Base-by-base conservation (phyloP, 495 filamentous ascomycete species). In the Penicillium soppii region DNA sequence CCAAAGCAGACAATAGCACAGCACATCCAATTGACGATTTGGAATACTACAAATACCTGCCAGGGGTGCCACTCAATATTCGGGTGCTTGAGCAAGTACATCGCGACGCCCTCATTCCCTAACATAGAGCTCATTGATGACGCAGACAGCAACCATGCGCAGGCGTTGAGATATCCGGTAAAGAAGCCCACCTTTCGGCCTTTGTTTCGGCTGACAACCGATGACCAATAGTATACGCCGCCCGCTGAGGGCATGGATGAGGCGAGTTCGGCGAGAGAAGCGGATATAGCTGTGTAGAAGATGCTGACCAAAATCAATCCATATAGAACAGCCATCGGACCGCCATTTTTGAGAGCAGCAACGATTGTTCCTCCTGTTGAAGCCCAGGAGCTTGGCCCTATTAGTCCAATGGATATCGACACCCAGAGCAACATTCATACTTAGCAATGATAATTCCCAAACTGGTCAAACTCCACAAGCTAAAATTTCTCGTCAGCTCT, bases 191-290 rank as follows among this genome's bases (percentile, higher is more conserved):
- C 57, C 2, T 77, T 57, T 6, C 83, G 74, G 13, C 88, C 88
- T 48, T 76, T 82, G 21, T 68, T 76, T 1, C 76, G 79, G 1
- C 88, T 87, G 4, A 87, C 80, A 2, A 90, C 77, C 0, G 85
- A 84, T 0, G 87, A 87, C 87, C 87, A 91, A 65, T 91, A 88
- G 63, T 91, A 91, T 6, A 91, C 89, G 32, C 89, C 88, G n/a
- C 84, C 87, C 7, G 84, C 80, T 0, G 87, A 90, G 1, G 89
- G 89, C 56, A 94, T 87, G 1, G 86, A 78, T 1, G 88, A 91
- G 9, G 90, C 85, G 38, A 92, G 74, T 70, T 90, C 76, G 7
- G 78, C 77, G 16, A 83, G 66, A 12, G 74, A 78, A 9, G 73
- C 70, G 0, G 69, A 73, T 29, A 75, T 74, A 7, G 71, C 55